Percentiles rank a stretch among this genome's conserved stretches.
Conservation (phyloP, 352 stramenopile species). For the Globisporangium sylvaticum region DNA sequence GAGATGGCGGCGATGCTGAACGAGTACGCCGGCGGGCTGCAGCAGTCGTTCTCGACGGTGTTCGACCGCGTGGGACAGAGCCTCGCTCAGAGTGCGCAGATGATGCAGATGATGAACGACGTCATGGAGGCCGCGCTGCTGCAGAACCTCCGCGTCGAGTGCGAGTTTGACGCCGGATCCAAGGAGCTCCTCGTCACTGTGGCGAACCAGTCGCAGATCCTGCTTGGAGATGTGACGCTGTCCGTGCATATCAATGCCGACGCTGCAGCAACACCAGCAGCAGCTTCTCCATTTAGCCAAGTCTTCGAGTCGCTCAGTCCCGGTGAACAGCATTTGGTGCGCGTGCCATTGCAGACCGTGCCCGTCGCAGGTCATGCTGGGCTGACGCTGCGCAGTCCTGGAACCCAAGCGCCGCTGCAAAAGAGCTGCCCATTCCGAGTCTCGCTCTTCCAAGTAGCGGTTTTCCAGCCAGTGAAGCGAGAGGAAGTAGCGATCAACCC, state of each 20-base stretch:
- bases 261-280: too few species aligned
- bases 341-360: slow-evolving; percentile 21
- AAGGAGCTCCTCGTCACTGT: slow-evolving; percentile 30
- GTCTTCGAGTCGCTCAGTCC: slow-evolving; percentile 23
- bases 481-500: slow-evolving; percentile 17
- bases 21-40: slow-evolving; percentile 50
- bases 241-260: slow-evolving; percentile 12
- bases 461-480: slow-evolving; percentile 27
- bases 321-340: slow-evolving; percentile 24
- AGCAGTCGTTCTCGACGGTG: slow-evolving; percentile 69
- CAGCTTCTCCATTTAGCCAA: not conserved
- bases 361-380: slow-evolving; percentile 27
- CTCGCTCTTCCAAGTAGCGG: slow-evolving; percentile 33
- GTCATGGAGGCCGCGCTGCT: slow-evolving; percentile 77
- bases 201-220: slow-evolving; percentile 59
- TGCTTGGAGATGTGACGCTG: slow-evolving; percentile 30
- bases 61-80: slow-evolving; percentile 68
- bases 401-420: slow-evolving; percentile 48
- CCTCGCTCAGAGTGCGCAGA: slow-evolving; percentile 55
- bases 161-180: slow-evolving; percentile 17
- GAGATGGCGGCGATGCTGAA: slow-evolving; percentile 65
- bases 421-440: slow-evolving; percentile 48
- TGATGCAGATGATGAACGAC: slow-evolving; percentile 84
- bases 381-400: slow-evolving; percentile 48
- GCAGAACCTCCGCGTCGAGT: slow-evolving; percentile 48